Percentiles rank a stretch among this genome's conserved stretches.
phyloP scores from a whole-genome alignment of 176 grass and related monocot species.

The Oryza brachyantha region DNA sequence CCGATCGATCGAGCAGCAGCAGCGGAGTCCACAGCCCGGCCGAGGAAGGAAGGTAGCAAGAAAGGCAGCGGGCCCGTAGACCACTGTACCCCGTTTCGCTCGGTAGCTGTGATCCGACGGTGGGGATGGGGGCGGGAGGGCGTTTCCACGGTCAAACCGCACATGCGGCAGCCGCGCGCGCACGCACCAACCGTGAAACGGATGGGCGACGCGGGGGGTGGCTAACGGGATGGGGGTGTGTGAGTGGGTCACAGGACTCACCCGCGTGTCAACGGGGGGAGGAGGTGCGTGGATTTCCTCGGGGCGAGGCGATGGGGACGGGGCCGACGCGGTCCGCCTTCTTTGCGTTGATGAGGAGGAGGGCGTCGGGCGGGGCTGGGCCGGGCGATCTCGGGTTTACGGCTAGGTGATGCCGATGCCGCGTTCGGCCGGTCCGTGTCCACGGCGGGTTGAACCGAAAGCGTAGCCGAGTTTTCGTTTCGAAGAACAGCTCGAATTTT shows the following conservation, averaged over 20 bases:
- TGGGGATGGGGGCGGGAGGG: neutral
- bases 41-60: neutral
- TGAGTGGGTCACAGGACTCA: neutral
- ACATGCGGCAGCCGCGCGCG: neutral
- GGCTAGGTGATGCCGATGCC: neutral
- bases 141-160: neutral
- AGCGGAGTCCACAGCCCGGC: neutral
- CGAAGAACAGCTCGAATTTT: too few species aligned
- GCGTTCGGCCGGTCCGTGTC: neutral
- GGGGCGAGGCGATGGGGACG: neutral
- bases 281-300: neutral
- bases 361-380: neutral
- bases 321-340: too few species aligned
- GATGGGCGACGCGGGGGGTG: neutral
- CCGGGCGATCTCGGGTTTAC: too few species aligned
- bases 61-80: neutral
- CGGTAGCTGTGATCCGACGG: too few species aligned
- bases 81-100: too few species aligned
- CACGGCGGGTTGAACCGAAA: neutral
- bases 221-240: too few species aligned
- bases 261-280: neutral
- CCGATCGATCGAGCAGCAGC: neutral
- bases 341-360: too few species aligned
- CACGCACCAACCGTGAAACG: neutral
- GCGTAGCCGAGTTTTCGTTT: too few species aligned